Evolutionary conservation across 148 eudicot species (phyloP), one percentile per base, ranked within the genome.

Genomic region (Beta vulgaris): DNA sequence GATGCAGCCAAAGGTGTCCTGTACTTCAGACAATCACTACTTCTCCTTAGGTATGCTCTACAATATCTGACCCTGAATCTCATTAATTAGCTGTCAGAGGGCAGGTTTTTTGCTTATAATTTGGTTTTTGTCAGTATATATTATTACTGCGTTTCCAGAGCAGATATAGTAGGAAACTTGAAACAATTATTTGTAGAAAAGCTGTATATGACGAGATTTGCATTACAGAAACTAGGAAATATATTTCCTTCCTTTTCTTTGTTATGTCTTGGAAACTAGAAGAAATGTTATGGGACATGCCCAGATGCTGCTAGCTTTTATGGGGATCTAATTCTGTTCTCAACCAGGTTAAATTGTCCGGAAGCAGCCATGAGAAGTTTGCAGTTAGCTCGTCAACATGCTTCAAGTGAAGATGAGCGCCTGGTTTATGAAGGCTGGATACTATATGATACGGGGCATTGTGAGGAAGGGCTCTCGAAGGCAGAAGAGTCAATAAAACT

Each of bases 371-470:
- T 96, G 99, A 82, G 91, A 77, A 96, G 99, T 85, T 85, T 96
- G 72, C 90, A 88, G 80, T 82, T 91, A 76, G 99, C 99, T 51
- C 99, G 98, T 62, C 90, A 92, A 51, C 91, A 89, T 70, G 96
- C 98, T 9, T 79, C 89, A 10, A 83, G 88, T 72, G 89, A 89
- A 69, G 86, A 95, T 29, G 99, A 95, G 81, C 91, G 92, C 25
- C 83, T 95, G 58, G 96, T 95, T 68, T 95, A 92, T 49, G 99
- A 95, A 72, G 99, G 99, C n/a, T 95, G 99, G 99, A 90, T 95
- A 73, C 79, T 95, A 60, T 95, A 95, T 75, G 99, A 95, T 78
- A 95, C 97, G 1, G 97, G 99, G 29, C 93, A 95, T 61, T 90
- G 94, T 79, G 91, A 89, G 65, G 98, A 92, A 88, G 99, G 97